phyloP scores from a whole-genome alignment of 2,329 filamentous ascomycete genomes.

The Thielaviopsis musarum region DNA sequence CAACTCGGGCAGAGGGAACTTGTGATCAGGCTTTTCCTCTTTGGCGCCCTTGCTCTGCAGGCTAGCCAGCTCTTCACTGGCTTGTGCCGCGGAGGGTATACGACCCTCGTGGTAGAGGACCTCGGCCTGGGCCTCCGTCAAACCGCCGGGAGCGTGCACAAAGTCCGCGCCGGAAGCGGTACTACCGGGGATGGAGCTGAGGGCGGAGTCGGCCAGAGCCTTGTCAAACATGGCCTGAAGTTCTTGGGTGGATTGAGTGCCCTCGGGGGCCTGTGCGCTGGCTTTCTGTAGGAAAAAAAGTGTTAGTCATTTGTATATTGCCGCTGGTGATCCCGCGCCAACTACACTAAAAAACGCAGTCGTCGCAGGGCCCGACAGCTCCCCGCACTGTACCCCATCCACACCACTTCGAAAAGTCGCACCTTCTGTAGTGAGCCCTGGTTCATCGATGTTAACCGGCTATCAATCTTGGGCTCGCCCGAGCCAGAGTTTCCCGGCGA shows the following conservation, averaged over 20 bases:
- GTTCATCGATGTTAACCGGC: constrained; percentile 19
- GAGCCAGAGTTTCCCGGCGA: constrained; percentile 4
- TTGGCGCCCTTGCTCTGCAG: constrained; percentile 13
- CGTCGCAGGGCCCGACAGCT: background rate
- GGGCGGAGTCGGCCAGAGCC: constrained; percentile 10
- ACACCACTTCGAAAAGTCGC: background rate
- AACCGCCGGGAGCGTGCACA: constrained; percentile 17
- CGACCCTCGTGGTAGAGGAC: constrained; percentile 26
- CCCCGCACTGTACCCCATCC: background rate
- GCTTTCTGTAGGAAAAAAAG: background rate
- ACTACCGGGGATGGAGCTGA: constrained; percentile 5
- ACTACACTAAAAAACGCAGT: background rate
- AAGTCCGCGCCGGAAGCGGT: constrained; percentile 4
- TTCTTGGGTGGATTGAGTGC: background rate
- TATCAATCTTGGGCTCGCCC: constrained; percentile 22
- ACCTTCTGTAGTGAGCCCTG: constrained; percentile 12
- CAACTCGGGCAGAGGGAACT: constrained; percentile 56
- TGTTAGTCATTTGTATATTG: background rate
- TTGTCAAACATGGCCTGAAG: constrained; percentile 11
- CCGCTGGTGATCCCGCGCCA: background rate
- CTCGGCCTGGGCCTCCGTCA: constrained; percentile 27
- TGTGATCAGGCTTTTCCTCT: constrained; percentile 40
- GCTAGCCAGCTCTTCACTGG: constrained; percentile 8
- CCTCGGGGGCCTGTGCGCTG: background rate
- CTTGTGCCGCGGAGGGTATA: constrained; percentile 20